Evolutionary conservation across 768 basidiomycete genomes (phyloP).

Genomic region (Termitomyces sp.): DNA sequence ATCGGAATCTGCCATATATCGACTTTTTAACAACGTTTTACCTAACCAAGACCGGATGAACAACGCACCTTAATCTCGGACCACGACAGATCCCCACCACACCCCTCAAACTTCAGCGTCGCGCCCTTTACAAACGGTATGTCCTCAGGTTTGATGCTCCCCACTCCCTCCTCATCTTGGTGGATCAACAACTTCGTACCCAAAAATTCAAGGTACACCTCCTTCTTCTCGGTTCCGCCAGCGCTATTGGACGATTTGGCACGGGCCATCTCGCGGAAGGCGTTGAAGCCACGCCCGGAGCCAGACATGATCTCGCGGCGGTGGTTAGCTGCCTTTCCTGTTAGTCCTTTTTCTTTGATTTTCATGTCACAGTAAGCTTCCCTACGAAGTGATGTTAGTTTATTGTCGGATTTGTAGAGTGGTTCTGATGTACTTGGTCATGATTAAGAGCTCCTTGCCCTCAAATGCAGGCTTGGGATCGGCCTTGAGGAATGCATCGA

Average conservation of each 20-base stretch:
- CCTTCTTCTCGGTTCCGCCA: constrained; percentile 36
- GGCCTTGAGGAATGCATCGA: constrained; percentile 72
- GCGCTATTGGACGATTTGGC: constrained; percentile 26
- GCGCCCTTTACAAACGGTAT: constrained; percentile 52
- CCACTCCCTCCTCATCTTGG: constrained; percentile 57
- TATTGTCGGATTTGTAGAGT: not conserved
- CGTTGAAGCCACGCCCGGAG: constrained; percentile 65
- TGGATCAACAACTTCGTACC: constrained; percentile 65
- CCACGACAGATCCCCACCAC: constrained; percentile 46
- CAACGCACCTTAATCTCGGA: constrained; percentile 45
- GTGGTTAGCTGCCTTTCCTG: constrained; percentile 62
- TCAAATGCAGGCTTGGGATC: constrained; percentile 83
- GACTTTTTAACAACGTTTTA: not conserved
- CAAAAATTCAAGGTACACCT: constrained; percentile 73
- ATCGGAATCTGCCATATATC: constrained; percentile 36
- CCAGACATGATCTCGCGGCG: constrained; percentile 55
- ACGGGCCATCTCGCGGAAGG: constrained; percentile 64
- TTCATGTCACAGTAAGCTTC: constrained; percentile 94
- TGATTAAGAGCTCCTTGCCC: constrained; percentile 70
- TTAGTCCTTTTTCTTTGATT: constrained; percentile 89
- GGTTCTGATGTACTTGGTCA: constrained; percentile 90
- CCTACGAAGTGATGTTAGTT: constrained; percentile 30
- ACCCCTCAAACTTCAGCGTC: constrained; percentile 57
- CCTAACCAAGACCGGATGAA: not conserved
- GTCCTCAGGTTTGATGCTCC: constrained; percentile 59